Evolutionary conservation across 768 basidiomycete species (phyloP).

Genomic region (Myochromella boudieri): DNA sequence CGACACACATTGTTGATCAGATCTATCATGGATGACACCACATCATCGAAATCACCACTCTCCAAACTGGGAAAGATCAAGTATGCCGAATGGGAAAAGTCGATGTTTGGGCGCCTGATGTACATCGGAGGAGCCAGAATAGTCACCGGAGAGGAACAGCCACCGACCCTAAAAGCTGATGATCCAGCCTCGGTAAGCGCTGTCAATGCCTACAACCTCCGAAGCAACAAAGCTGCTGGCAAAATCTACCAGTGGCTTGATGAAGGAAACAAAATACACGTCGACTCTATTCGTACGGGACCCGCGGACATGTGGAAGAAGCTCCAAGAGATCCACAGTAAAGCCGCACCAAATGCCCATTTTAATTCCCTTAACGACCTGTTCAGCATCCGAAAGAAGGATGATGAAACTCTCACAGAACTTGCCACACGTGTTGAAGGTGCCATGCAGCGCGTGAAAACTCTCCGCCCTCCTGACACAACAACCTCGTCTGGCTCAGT

Average conservation of each 20-base stretch:
- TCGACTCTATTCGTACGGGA: background rate
- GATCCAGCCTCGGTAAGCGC: background rate
- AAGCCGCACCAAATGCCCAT: slow-evolving; percentile 4
- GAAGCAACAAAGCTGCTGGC: too few relatives aligned
- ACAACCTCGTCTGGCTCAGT: background rate
- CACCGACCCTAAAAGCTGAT: background rate
- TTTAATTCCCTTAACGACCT: slow-evolving; percentile 6
- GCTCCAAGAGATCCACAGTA: slow-evolving; percentile 1
- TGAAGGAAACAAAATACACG: slow-evolving; percentile 6
- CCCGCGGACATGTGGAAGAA: slow-evolving; percentile 4
- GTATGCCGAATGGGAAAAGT: slow-evolving; percentile 8
- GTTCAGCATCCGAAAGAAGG: slow-evolving; percentile 1
- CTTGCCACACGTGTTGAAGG: slow-evolving; percentile 2
- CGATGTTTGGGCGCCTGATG: too few relatives aligned
- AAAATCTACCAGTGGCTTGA: too few relatives aligned
- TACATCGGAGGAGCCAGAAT: slow-evolving; percentile 2
- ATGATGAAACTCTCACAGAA: slow-evolving; percentile 1
- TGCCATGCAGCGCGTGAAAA: slow-evolving; percentile 1
- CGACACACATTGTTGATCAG: background rate
- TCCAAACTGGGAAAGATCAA: slow-evolving; percentile 5
- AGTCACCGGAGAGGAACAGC: background rate
- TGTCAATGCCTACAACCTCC: slow-evolving; percentile 1
- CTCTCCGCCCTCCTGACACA: background rate
- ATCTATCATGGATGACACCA: background rate
- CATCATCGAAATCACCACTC: background rate